Percentiles rank a stretch among this genome's conserved stretches.
These are phyloP conservation scores for Articulospora tetracladia DNA, from an alignment of 495 filamentous ascomycete species.

Conservation along the genomic window DNA sequence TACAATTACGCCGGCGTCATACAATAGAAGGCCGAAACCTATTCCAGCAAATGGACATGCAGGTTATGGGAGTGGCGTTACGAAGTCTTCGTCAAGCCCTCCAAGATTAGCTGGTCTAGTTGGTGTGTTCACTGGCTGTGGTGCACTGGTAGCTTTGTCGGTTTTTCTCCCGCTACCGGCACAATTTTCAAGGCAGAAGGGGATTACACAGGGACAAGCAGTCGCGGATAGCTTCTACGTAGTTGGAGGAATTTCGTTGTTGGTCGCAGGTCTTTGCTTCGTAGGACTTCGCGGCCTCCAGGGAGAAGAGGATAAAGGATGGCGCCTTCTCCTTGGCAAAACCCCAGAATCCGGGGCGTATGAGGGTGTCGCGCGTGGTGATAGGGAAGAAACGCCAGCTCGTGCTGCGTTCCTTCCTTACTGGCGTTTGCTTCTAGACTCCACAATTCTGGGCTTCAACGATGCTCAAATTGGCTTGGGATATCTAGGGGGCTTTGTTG, in stretches of 20 bases:
- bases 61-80: not conserved
- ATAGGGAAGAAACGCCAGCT: not conserved
- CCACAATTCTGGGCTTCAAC: constrained; percentile 66
- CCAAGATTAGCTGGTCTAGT: constrained; percentile 81
- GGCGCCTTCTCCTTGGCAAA: constrained; percentile 46
- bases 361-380: constrained; percentile 1
- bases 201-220: constrained; percentile 60
- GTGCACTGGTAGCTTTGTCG: constrained; percentile 76
- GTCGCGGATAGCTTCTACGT: constrained; percentile 81
- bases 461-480: constrained; percentile 77
- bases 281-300: constrained; percentile 74
- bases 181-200: constrained; percentile 61
- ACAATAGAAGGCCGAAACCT: constrained; percentile 14
- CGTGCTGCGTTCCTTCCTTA: constrained; percentile 36
- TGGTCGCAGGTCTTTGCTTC: constrained; percentile 70
- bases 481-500: constrained; percentile 93
- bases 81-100: constrained; percentile 31
- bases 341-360: constrained; percentile 13
- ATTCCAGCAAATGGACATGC: not conserved
- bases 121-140: constrained; percentile 87
- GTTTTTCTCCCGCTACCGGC: constrained; percentile 86
- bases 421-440: constrained; percentile 52
- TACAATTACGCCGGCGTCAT: constrained; percentile 58
- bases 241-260: constrained; percentile 66
- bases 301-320: constrained; percentile 75